These are phyloP conservation scores for Edhazardia aedis DNA, from an alignment of 371 early-diverging fungal species.

Conservation along the genomic window DNA sequence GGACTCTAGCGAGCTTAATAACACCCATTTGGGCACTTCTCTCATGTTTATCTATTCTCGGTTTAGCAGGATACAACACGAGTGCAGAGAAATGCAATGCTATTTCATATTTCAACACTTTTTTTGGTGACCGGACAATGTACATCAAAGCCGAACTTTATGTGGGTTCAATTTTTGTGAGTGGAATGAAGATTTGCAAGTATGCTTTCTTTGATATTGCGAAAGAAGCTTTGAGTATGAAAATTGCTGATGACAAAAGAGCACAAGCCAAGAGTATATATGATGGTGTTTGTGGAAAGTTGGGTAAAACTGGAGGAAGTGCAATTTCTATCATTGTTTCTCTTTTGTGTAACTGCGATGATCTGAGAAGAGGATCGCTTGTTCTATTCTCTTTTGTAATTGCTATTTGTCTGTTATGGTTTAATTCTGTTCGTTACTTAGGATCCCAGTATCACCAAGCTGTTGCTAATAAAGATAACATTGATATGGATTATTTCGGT, in stretches of 20 bases:
- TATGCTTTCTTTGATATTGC: conserved; percentile 44
- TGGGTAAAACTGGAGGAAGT: conserved; percentile 29
- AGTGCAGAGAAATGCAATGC: not conserved
- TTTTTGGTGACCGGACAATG: not conserved
- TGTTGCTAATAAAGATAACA: not conserved
- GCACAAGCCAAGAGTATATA: conserved; percentile 37
- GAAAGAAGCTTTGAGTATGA: conserved; percentile 43
- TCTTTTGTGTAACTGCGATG: conserved; percentile 18
- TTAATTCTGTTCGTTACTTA: conserved; percentile 34
- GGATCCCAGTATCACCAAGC: conserved; percentile 25
- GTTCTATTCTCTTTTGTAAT: not conserved
- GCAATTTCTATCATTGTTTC: not conserved
- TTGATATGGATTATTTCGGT: conserved; percentile 1
- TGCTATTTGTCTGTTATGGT: conserved; percentile 35
- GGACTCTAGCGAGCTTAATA: too few relatives aligned
- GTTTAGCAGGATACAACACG: not conserved
- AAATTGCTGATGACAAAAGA: conserved; percentile 29
- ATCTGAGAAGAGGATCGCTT: conserved; percentile 29
- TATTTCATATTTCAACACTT: not conserved
- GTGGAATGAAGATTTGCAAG: conserved; percentile 32
- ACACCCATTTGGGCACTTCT: conserved; percentile 25
- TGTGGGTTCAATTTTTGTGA: conserved; percentile 9
- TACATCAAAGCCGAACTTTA: conserved; percentile 1
- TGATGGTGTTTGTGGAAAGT: conserved; percentile 44
- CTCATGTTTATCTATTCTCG: not conserved